Conservation (phyloP, 768 basidiomycete species). For the Russula lepida region DNA sequence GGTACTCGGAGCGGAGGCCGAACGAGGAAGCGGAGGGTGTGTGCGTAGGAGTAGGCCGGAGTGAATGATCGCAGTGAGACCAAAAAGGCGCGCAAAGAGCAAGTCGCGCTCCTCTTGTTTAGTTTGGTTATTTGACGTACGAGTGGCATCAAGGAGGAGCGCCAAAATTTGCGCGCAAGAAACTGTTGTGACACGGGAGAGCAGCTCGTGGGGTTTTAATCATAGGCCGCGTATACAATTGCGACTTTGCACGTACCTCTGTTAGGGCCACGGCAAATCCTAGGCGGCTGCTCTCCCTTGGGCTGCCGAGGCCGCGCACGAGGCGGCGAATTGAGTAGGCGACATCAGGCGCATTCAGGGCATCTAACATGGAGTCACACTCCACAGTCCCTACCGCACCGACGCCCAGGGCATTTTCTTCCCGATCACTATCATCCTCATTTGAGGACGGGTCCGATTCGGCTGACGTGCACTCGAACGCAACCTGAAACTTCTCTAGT, state of each 20-base stretch:
- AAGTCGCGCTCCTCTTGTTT: conserved; percentile 91
- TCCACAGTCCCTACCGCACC: conserved; percentile 36
- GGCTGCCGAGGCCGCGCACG: conserved; percentile 81
- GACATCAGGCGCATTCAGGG: conserved; percentile 80
- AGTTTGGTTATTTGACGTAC: conserved; percentile 66
- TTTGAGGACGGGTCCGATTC: conserved; percentile 27
- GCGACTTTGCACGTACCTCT: conserved; percentile 49
- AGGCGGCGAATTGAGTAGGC: conserved; percentile 86
- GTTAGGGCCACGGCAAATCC: conserved; percentile 96
- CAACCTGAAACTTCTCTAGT: conserved; percentile 78
- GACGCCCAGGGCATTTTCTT: conserved; percentile 24
- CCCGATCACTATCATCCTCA: conserved; percentile 20
- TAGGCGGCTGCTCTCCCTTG: conserved; percentile 85
- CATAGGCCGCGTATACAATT: conserved; percentile 1
- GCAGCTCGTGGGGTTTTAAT: conserved; percentile 41
- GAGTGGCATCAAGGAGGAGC: conserved; percentile 65
- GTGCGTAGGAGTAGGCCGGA: conserved; percentile 72
- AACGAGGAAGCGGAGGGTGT: conserved; percentile 45
- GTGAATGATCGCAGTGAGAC: conserved; percentile 74
- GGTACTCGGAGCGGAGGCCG: conserved; percentile 49
- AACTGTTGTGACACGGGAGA: conserved; percentile 70
- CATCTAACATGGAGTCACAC: conserved; percentile 46
- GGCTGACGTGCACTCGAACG: conserved; percentile 41
- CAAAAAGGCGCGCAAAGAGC: conserved; percentile 88
- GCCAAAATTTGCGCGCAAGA: conserved; percentile 68